Evolutionary conservation across 345 rosid genomes (phyloP), one percentile per base, ranked within the genome.

Genomic region (Pistacia vera): DNA sequence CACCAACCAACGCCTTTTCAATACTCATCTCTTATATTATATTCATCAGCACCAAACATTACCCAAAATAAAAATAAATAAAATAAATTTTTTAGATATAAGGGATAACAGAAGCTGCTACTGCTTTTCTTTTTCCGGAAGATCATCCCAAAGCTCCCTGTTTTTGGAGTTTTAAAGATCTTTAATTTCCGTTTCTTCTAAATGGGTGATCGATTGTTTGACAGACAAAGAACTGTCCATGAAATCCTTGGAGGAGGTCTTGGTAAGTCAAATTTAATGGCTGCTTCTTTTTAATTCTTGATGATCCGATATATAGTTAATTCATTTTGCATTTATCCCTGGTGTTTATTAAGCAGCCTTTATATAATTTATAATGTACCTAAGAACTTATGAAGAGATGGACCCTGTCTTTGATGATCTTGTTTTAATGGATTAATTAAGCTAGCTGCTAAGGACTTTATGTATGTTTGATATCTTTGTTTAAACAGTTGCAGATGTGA

Each of bases 401-500:
- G 71, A 28, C 52, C 36, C 20, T 70, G 38, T 69, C 44, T 57
- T 60, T 44, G 14, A 51, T 44, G 14, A 51, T 41, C 52, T 3
- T 6, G 4, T 7, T 3, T 54, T 4, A 54, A 54, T 54, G 57
- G 57, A 54, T 14, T 13, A 11, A 49, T 11, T 38, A 38, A 6
- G 41, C 41, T 38, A 38, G 56, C n/a, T 52, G 56, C 14, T 11
- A 52, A 16, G 17, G 6, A 30, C 2, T 30, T 30, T 13, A 54
- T 13, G 17, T 16, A 58, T 49, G 51, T 48, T 66, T 20, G 5
- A 41, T 7, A 4, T 60, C 28, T 59, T 75, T 83, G 17, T 71
- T 72, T 80, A 30, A 76, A 79, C 92, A 97, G 98, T 87, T 82
- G 97, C 97, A 81, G 97, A 97, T 91, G 96, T 91, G 79, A 82